phyloP scores from a whole-genome alignment of 2,329 filamentous ascomycete genomes.

The Colletotrichum sp. region DNA sequence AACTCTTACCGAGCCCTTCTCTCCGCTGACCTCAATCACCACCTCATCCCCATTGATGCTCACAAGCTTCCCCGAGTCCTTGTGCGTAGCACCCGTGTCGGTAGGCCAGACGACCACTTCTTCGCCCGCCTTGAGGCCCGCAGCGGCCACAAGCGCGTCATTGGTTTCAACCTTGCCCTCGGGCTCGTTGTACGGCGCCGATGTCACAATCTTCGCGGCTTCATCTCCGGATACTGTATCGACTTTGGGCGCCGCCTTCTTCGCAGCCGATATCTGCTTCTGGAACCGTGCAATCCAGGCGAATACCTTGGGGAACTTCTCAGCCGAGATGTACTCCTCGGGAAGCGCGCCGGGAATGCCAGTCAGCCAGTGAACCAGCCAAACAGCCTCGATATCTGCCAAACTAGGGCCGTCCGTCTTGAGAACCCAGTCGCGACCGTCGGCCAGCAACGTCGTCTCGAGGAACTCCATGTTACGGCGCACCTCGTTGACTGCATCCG shows the following conservation, averaged over 20 bases:
- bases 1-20: slow-evolving; percentile 51
- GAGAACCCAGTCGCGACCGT: slow-evolving; percentile 71
- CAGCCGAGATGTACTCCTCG: slow-evolving; percentile 52
- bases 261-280: slow-evolving; percentile 47
- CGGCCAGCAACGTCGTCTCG: slow-evolving; percentile 66
- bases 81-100: slow-evolving; percentile 65
- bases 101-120: slow-evolving; percentile 64
- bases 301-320: slow-evolving; percentile 63
- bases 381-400: slow-evolving; percentile 73
- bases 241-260: slow-evolving; percentile 36
- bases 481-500: slow-evolving; percentile 63
- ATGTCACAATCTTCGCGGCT: slow-evolving; percentile 42
- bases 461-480: slow-evolving; percentile 59
- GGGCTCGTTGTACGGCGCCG: slow-evolving; percentile 49
- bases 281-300: slow-evolving; percentile 70
- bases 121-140: slow-evolving; percentile 57
- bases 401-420: slow-evolving; percentile 56
- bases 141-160: slow-evolving; percentile 51
- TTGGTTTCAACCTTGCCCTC: slow-evolving; percentile 46
- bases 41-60: slow-evolving; percentile 58
- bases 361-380: slow-evolving; percentile 71
- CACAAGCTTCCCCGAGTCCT: slow-evolving; percentile 62
- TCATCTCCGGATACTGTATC: slow-evolving; percentile 56
- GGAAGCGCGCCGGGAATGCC: slow-evolving; percentile 61
- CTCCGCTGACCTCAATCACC: slow-evolving; percentile 57